Percentiles rank a stretch among this genome's conserved stretches.
Evolutionary conservation across 2,329 filamentous ascomycete genomes (phyloP).

Genomic region (Alternaria metachromatica): DNA sequence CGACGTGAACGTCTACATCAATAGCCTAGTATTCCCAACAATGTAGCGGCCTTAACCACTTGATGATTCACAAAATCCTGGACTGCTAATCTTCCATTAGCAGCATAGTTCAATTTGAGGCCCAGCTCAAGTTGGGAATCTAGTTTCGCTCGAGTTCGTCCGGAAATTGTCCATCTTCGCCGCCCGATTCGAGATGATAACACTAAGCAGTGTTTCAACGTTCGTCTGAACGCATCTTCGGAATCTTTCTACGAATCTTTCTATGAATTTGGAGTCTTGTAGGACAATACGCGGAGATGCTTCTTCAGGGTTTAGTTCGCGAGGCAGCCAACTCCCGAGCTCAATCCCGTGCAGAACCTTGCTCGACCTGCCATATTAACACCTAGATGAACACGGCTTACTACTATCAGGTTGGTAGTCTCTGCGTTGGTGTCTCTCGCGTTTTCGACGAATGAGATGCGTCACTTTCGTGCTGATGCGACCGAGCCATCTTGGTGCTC

Average conservation of each 20-base stretch:
- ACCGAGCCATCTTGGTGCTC: constrained; percentile 40
- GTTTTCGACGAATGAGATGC: constrained; percentile 14
- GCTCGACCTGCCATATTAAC: background rate
- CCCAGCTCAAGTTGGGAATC: background rate
- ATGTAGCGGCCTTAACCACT: background rate
- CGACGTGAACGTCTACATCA: background rate
- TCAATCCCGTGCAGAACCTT: background rate
- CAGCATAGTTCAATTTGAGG: background rate
- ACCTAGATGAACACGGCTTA: background rate
- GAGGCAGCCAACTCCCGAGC: background rate
- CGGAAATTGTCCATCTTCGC: background rate
- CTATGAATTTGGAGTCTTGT: background rate
- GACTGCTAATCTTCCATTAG: background rate
- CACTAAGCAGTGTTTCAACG: background rate
- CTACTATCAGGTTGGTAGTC: background rate
- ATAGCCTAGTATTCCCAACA: rapidly evolving
- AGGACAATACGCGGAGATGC: background rate
- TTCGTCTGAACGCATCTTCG: background rate
- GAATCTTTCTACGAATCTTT: background rate
- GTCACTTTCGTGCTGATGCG: constrained; percentile 36
- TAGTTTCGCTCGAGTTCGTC: background rate
- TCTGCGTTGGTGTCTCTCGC: background rate
- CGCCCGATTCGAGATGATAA: background rate
- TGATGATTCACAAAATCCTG: background rate
- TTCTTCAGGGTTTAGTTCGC: background rate